Conservation (phyloP, 257 asterid species). For the Capsicum rhomboideum region DNA sequence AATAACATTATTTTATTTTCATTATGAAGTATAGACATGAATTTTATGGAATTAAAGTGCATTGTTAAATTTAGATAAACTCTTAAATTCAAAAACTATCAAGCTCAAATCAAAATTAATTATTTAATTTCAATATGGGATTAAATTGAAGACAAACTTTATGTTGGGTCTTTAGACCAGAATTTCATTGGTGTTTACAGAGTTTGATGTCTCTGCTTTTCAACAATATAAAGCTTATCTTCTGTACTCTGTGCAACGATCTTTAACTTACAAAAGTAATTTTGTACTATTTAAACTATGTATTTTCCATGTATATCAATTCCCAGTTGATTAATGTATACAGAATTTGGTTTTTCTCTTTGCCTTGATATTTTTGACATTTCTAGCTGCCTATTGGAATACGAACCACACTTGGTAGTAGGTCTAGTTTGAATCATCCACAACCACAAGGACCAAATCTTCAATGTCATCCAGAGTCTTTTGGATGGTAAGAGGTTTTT, state of each 20-base stretch:
- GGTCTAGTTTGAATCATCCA: background rate
- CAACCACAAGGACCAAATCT: background rate
- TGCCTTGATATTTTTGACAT: background rate
- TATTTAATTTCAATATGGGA: too few species aligned
- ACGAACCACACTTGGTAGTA: background rate
- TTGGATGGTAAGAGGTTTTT: background rate
- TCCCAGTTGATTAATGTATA: background rate
- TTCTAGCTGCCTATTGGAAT: background rate
- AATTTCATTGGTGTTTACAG: background rate
- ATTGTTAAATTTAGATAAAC: too few species aligned
- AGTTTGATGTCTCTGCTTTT: too few species aligned
- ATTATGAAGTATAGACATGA: too few species aligned
- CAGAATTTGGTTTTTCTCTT: background rate
- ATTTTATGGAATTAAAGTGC: too few species aligned
- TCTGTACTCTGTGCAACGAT: background rate
- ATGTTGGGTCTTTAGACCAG: background rate
- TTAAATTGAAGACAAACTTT: background rate
- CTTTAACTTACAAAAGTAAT: background rate
- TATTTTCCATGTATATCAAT: background rate
- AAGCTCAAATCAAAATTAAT: too few species aligned
- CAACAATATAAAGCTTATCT: too few species aligned
- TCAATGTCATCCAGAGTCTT: background rate
- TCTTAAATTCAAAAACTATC: too few species aligned
- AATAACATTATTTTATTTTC: too few species aligned
- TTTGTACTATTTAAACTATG: background rate